Evolutionary conservation across 176 grass and related monocot species (phyloP).

Genomic region (Zea mays): DNA sequence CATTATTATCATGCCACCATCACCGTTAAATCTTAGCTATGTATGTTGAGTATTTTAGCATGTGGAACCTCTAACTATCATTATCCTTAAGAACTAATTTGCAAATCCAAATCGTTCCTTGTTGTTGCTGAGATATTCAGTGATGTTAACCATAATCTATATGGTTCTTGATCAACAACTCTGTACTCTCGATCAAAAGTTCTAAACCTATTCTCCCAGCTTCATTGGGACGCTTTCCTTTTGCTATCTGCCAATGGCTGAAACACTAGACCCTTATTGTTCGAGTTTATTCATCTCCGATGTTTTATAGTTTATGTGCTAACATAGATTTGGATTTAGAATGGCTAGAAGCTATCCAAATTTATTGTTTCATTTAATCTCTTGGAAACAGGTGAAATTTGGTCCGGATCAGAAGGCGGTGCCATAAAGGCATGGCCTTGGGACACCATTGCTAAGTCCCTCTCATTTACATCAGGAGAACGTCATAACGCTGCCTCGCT

Average conservation of each 20-base stretch:
- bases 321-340: conserved; percentile 11
- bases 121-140: no score
- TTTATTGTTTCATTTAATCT: conserved; percentile 47
- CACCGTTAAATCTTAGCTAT: conserved; percentile 12
- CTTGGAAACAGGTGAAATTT: conserved; percentile 86
- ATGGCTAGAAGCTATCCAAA: conserved; percentile 1
- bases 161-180: neutral
- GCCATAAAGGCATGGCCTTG: conserved; percentile 90
- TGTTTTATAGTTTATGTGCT: conserved; percentile 12
- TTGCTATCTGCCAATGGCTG: conserved; percentile 13
- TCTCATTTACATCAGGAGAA: conserved; percentile 67
- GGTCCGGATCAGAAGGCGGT: conserved; percentile 88
- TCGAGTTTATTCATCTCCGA: conserved; percentile 9
- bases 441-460: conserved; percentile 71
- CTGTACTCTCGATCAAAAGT: neutral
- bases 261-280: neutral
- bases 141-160: no score
- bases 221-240: neutral
- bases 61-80: conserved; percentile 12
- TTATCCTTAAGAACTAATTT: conserved; percentile 24
- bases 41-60: conserved; percentile 17
- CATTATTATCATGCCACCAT: neutral
- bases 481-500: conserved; percentile 58
- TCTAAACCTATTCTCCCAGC: neutral
- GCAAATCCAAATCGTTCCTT: conserved; percentile 6